phyloP scores from a whole-genome alignment of 1,284 basidiomycete species.

The Cerioporus squamosus region DNA sequence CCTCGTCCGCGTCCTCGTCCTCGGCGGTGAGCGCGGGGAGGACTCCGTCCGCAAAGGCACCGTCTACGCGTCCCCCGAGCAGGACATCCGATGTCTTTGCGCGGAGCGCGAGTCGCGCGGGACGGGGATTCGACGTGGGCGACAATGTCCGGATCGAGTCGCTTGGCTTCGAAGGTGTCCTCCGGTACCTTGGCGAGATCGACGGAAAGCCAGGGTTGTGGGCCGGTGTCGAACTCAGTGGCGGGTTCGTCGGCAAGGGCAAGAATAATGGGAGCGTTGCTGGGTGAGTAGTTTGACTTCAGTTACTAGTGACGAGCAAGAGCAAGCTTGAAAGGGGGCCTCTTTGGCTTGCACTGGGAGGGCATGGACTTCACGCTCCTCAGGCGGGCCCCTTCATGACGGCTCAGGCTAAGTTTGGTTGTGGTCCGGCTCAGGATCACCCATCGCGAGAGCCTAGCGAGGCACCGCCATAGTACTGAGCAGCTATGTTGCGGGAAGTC shows the following conservation, averaged over 20 bases:
- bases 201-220: constrained; percentile 86
- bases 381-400: too few relatives aligned
- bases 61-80: constrained; percentile 51
- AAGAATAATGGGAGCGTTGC: constrained; percentile 94
- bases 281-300: constrained; percentile 64
- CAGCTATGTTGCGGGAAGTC: too few relatives aligned
- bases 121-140: constrained; percentile 65
- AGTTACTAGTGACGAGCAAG: neutral
- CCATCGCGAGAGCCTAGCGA: too few relatives aligned
- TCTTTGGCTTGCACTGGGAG: too few relatives aligned
- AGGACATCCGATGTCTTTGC: constrained; percentile 63
- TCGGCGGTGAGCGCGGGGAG: constrained; percentile 51
- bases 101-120: constrained; percentile 48
- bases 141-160: constrained; percentile 86
- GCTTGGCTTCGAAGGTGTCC: constrained; percentile 81
- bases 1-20: constrained; percentile 43
- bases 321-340: too few relatives aligned
- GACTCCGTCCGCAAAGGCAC: constrained; percentile 61
- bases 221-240: constrained; percentile 91
- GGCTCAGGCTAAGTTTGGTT: too few relatives aligned
- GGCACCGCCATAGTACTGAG: too few relatives aligned
- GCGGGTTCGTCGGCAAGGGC: constrained; percentile 88
- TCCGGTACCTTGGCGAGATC: constrained; percentile 83
- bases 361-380: too few relatives aligned
- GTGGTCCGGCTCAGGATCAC: too few relatives aligned